Conservation (phyloP, 805 yeast genomes). For the Lipomyces yamadae region DNA sequence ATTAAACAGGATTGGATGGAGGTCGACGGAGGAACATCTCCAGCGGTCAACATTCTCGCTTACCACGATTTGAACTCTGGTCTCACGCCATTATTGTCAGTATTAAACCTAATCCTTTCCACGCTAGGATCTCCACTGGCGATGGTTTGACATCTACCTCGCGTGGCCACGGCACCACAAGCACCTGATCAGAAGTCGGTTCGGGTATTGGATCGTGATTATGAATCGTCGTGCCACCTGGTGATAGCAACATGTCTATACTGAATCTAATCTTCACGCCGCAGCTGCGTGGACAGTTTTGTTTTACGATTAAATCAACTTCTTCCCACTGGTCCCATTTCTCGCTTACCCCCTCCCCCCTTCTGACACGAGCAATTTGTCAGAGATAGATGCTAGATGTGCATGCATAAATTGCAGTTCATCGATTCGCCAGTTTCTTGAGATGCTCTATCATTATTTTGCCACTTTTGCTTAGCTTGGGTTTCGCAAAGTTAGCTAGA, state of each 20-base stretch:
- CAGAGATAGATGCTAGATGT: not conserved
- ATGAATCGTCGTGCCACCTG: not conserved
- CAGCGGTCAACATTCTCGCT: no score
- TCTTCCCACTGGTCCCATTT: no score
- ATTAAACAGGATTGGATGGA: no score
- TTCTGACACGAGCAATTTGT: not conserved
- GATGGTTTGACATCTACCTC: not conserved
- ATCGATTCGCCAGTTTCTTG: not conserved
- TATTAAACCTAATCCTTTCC: not conserved
- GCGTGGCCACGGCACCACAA: not conserved
- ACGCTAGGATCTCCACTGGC: not conserved
- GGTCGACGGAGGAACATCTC: no score
- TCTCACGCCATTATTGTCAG: no score
- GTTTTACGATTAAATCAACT: not conserved
- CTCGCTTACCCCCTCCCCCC: not conserved
- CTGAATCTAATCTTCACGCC: not conserved
- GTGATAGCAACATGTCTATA: not conserved
- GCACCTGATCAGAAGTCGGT: not conserved
- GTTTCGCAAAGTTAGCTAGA: no score
- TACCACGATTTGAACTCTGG: no score
- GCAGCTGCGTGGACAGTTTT: not conserved
- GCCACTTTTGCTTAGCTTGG: not conserved
- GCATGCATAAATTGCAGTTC: not conserved
- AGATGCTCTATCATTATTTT: not conserved
- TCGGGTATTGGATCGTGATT: not conserved